phyloP scores from a whole-genome alignment of 371 early-diverging fungal species.

The Haplosporangium sp. region DNA sequence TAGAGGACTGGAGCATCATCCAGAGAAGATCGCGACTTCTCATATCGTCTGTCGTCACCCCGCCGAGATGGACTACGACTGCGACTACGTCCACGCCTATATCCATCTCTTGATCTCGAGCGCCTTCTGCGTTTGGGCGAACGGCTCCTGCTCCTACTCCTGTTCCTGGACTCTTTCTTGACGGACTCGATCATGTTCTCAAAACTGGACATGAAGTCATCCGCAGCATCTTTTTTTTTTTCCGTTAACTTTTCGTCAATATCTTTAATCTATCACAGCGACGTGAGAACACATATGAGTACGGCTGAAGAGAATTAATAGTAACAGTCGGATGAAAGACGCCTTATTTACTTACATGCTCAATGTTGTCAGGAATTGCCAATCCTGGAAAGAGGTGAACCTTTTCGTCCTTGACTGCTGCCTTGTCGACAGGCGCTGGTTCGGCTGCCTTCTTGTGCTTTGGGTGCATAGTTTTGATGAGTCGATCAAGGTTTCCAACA shows the following conservation, averaged over 20 bases:
- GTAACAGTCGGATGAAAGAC: neutral
- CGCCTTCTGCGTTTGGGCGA: constrained; percentile 50
- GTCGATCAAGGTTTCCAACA: constrained; percentile 85
- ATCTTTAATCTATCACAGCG: neutral
- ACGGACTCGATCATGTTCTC: constrained; percentile 61
- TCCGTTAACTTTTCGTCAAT: constrained; percentile 13
- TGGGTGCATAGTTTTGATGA: constrained; percentile 89
- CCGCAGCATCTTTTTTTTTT: constrained; percentile 57
- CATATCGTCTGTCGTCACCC: constrained; percentile 30
- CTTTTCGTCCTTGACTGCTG: constrained; percentile 58
- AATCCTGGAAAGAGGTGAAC: constrained; percentile 85
- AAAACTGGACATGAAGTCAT: constrained; percentile 68
- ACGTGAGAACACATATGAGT: neutral
- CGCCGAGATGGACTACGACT: constrained; percentile 54
- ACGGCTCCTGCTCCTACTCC: constrained; percentile 51
- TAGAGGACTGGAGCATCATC: constrained; percentile 87
- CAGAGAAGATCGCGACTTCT: constrained; percentile 37
- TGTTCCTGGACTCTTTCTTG: constrained; percentile 31
- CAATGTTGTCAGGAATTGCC: constrained; percentile 74
- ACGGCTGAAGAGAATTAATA: constrained; percentile 3
- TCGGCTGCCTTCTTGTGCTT: constrained; percentile 55
- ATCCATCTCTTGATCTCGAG: constrained; percentile 34
- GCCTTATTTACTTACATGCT: constrained; percentile 13
- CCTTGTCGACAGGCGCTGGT: constrained; percentile 29
- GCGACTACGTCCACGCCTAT: constrained; percentile 38